Base-by-base conservation (phyloP, 2,329 filamentous ascomycete genomes). In the Penicillium sp. region DNA sequence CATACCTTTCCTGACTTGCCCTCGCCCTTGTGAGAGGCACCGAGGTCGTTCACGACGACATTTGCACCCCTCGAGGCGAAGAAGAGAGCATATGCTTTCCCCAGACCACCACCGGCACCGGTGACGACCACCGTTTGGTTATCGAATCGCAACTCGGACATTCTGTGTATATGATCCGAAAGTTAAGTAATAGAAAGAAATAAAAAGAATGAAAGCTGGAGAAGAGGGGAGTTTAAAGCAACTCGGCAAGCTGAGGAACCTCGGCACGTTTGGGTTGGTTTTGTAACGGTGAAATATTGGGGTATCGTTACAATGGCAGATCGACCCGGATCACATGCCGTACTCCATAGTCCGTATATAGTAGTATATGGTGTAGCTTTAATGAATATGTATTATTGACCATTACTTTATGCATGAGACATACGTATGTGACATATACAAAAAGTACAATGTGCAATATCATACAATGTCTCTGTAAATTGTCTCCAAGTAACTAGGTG, bases 41-140 rank as follows among this genome's bases (percentile, higher is more conserved):
- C 94, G 49, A 97, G 83, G 73, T 99, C 94, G 75, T 99, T 99
- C 67, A 99, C 94, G 46, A 99, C 93, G 66, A 96, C 89, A 75
- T 88, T 95, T 65, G 91, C 94, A 68, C 94, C 94, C 71, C 93
- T 86, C 54, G 90, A 91, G 55, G 84, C 94, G 72, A 96, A 97
- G 81, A 96, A 97, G 57, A 87, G 79, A 65, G 89, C 88, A 77
- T 95, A 95, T 72, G 87, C 86, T 76, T 87, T 90, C 62, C 90
- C 90, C 54, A 94, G 77, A 61, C 90, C 90, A 74, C 88, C 90
- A 61, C 90, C 90, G 60, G 90, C 90, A 67, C 90, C 91, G 46
- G 90, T 96, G 63, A 96, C 86, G 63, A 96, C 90, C 67, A 92
- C 89, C 64, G 90, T 91, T 81, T 94, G 90, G 77, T 86, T 88